Evolutionary conservation across 2,329 filamentous ascomycete species (phyloP), one percentile per base, ranked within the genome.

Genomic region (Macroventuria anomochaeta): DNA sequence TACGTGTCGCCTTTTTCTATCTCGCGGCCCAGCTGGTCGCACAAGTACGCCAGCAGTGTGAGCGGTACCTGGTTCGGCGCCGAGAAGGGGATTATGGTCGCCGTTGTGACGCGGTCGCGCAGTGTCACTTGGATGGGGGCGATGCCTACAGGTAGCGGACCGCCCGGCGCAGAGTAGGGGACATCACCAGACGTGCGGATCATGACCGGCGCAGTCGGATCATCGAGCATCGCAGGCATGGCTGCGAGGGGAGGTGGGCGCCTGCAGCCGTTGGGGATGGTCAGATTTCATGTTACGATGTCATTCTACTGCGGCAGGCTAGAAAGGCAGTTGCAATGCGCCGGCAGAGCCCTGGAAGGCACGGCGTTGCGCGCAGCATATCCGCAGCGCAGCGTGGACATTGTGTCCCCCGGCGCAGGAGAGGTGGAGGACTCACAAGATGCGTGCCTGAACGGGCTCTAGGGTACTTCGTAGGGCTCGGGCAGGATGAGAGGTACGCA

Each of bases 1-100:
- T 96, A 96, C 1, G 92, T 96, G 73, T 96, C 91, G 51, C 92
- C 92, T 74, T 91, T 90, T 69, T 95, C 90, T 68, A 96, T 95
- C 75, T 96, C 92, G 75, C 90, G 88, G 73, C 93, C 93, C 65
- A 96, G 83, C 76, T 95, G 88, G 68, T 91, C 89, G 64, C 85
- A 89, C 39, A 96, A 84, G 69, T 96, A 95, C 32, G 82, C 82
- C 29, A 93, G 80, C 53, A 96, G 80, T 6, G 88, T 87, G 32
- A 81, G 78, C 2, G 92, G 92, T n/a, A 96, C 87, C 69, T 92
- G 85, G 51, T 85, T 80, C 15, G 85, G 84, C n/a, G 88, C 89
- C 15, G 86, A 86, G 74, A 96, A 92, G 8, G 92, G 92, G 43
- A 96, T 83, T 37, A 96, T 81, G 1, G 91, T 96, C 7, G 91